Evolutionary conservation across 2,329 filamentous ascomycete genomes (phyloP).

Genomic region (Pseudofabraea citricarpa): DNA sequence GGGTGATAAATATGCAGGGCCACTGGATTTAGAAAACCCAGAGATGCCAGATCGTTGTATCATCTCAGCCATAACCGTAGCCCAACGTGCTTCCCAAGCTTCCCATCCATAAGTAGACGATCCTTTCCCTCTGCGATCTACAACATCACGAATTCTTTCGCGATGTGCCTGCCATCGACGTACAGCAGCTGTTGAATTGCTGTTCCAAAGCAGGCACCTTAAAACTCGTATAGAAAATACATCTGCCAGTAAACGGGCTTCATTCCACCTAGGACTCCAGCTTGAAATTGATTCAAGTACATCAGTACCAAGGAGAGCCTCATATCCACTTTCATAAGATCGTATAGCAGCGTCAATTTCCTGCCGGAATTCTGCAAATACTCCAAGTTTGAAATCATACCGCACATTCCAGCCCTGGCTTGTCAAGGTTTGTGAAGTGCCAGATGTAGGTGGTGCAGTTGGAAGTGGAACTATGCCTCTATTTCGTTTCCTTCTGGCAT

Average conservation of each 20-base stretch:
- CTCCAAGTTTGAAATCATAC: conserved; percentile 88
- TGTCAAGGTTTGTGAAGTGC: conserved; percentile 82
- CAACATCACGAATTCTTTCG: conserved; percentile 66
- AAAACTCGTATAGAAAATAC: conserved; percentile 74
- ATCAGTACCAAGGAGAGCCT: conserved; percentile 74
- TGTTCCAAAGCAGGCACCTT: conserved; percentile 76
- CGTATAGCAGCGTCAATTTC: conserved; percentile 85
- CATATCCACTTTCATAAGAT: conserved; percentile 84
- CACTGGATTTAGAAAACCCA: conserved; percentile 41
- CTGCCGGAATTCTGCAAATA: conserved; percentile 89
- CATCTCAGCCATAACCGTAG: conserved; percentile 55
- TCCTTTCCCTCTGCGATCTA: conserved; percentile 80
- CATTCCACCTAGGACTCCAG: conserved; percentile 88
- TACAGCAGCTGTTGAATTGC: conserved; percentile 73
- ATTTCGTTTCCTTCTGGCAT: conserved; percentile 81
- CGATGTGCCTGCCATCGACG: conserved; percentile 77
- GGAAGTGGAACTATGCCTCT: conserved; percentile 74
- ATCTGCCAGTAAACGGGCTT: conserved; percentile 85
- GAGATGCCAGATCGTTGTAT: conserved; percentile 49
- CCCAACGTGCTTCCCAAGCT: conserved; percentile 82
- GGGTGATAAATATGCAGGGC: conserved; percentile 45
- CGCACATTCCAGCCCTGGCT: conserved; percentile 86
- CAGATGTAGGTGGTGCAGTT: conserved; percentile 74
- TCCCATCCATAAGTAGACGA: conserved; percentile 89
- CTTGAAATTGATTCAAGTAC: conserved; percentile 83